phyloP scores from a whole-genome alignment of 1,284 basidiomycete species.

The Leccinum ponderosum region DNA sequence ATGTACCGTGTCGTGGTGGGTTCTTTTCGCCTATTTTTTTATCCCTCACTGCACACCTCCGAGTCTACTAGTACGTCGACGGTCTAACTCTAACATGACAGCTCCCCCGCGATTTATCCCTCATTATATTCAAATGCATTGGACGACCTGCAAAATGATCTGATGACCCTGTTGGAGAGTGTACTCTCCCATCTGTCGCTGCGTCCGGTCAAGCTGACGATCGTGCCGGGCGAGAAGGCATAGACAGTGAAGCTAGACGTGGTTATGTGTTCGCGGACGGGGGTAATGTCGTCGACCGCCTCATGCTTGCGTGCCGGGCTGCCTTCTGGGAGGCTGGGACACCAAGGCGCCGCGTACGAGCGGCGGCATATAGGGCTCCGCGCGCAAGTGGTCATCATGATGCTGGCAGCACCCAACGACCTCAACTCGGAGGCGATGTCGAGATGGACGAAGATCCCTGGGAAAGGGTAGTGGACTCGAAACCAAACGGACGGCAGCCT shows the following conservation, averaged over 20 bases:
- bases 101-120: background rate
- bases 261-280: constrained; percentile 63
- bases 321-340: constrained; percentile 62
- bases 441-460: constrained; percentile 54
- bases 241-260: constrained; percentile 74
- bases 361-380: constrained; percentile 56
- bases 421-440: constrained; percentile 15
- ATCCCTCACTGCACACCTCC: background rate
- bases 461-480: constrained; percentile 44
- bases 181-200: constrained; percentile 63
- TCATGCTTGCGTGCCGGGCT: constrained; percentile 75
- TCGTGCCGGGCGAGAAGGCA: constrained; percentile 61
- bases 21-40: constrained; percentile 12
- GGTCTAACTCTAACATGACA: background rate
- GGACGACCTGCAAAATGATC: constrained; percentile 73
- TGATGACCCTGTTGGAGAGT: constrained; percentile 58
- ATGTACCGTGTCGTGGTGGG: constrained; percentile 75
- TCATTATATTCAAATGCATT: constrained; percentile 53
- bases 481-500: constrained; percentile 42
- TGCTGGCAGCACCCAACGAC: constrained; percentile 1
- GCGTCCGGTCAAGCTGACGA: constrained; percentile 61
- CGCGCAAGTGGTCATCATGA: constrained; percentile 23
- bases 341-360: constrained; percentile 74
- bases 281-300: constrained; percentile 72
- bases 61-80: background rate